Evolutionary conservation across 306 rosid species (phyloP).

Genomic region (Senna siamea): DNA sequence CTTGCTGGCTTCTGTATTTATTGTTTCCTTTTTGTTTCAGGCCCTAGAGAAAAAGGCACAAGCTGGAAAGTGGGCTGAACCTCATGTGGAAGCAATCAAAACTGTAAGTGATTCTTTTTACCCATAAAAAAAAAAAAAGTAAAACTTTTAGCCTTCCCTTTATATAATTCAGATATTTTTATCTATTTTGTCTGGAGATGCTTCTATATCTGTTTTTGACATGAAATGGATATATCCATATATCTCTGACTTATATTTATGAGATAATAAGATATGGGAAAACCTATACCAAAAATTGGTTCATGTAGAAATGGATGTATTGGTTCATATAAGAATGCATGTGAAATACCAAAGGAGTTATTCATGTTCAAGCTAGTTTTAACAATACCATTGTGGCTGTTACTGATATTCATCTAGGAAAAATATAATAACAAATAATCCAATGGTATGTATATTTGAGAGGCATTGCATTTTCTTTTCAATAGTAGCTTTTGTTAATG

Average conservation of each 20-base stretch:
- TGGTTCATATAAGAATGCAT: no score
- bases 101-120: slow-evolving; percentile 46
- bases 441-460: background rate
- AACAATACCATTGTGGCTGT: no score
- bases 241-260: no score
- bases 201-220: no score
- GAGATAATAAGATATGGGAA: no score
- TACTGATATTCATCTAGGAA: background rate
- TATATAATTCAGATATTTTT: slow-evolving; percentile 28
- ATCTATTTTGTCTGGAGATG: slow-evolving; percentile 26
- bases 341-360: no score
- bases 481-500: slow-evolving; percentile 6
- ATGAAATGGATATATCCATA: no score
- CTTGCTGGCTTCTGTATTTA: background rate
- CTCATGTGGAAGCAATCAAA: slow-evolving; percentile 57
- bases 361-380: no score
- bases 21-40: slow-evolving; percentile 43
- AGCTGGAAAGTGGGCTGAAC: slow-evolving; percentile 73
- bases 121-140: no score
- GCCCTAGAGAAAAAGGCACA: slow-evolving; percentile 53
- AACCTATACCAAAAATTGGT: no score
- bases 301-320: no score
- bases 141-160: no score
- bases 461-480: background rate
- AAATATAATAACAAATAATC: background rate